Evolutionary conservation across 2,329 filamentous ascomycete genomes (phyloP).

Genomic region (Phialophora expanda): DNA sequence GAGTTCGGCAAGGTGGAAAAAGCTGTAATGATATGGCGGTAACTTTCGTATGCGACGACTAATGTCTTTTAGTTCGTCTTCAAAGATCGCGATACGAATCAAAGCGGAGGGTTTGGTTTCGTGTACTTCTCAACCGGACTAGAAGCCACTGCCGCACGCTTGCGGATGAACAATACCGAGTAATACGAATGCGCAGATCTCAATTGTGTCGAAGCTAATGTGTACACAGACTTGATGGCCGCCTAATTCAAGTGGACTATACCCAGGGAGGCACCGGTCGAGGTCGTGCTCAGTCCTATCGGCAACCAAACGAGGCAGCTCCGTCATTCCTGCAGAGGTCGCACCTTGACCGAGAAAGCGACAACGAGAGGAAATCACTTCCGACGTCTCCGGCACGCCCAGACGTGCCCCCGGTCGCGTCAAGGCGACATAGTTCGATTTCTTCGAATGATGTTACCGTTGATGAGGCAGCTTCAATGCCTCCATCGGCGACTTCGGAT

Average conservation of each 20-base stretch:
- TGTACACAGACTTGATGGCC: conserved; percentile 79
- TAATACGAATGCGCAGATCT: conserved; percentile 55
- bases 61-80: conserved; percentile 76
- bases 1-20: conserved; percentile 90
- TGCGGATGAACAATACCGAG: conserved; percentile 64
- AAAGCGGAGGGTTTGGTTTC: conserved; percentile 96
- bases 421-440: too few relatives aligned
- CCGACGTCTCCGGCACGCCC: too few relatives aligned
- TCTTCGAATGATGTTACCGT: neutral
- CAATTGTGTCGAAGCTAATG: conserved; percentile 32
- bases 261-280: conserved; percentile 75
- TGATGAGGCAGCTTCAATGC: neutral
- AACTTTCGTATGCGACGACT: conserved; percentile 33
- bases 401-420: too few relatives aligned
- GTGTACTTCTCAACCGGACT: conserved; percentile 72
- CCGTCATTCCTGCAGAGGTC: neutral
- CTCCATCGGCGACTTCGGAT: too few relatives aligned
- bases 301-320: conserved; percentile 19
- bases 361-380: too few relatives aligned
- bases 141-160: conserved; percentile 51
- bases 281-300: conserved; percentile 61
- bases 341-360: too few relatives aligned
- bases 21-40: conserved; percentile 66
- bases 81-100: conserved; percentile 94
- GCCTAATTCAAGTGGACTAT: conserved; percentile 92